phyloP scores from a whole-genome alignment of 2,329 filamentous ascomycete genomes.

The Scedosporium boydii region DNA sequence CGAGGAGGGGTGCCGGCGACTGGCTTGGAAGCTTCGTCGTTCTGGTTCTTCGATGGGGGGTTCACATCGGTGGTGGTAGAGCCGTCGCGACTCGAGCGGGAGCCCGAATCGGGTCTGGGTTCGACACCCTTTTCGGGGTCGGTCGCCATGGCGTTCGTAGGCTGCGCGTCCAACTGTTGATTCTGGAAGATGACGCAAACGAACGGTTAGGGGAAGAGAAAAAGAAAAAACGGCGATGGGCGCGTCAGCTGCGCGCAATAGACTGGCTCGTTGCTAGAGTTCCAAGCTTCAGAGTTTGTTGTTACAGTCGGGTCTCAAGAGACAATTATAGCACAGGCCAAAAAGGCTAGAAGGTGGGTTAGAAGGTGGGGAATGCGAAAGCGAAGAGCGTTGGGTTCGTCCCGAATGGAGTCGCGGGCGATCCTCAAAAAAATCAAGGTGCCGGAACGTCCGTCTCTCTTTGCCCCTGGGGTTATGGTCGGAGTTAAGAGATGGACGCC shows the following conservation, averaged over 20 bases:
- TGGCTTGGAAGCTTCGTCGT: neutral
- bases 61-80: neutral
- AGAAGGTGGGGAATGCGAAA: too few relatives aligned
- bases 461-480: neutral
- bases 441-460: too few relatives aligned
- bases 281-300: neutral
- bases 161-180: too few relatives aligned
- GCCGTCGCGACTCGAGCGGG: neutral
- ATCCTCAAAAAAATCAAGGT: too few relatives aligned
- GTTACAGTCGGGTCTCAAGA: too few relatives aligned
- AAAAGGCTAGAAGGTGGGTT: neutral
- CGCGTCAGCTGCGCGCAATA: neutral
- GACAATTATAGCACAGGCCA: neutral
- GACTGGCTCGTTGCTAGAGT: neutral
- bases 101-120: neutral
- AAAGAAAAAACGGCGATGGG: neutral
- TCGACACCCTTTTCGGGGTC: slow-evolving; percentile 6
- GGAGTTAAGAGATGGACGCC: neutral
- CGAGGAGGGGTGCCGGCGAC: neutral
- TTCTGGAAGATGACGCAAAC: too few relatives aligned
- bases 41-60: neutral
- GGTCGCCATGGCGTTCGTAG: neutral
- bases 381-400: too few relatives aligned
- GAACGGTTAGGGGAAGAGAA: neutral
- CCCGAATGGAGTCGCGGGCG: too few relatives aligned